Evolutionary conservation across 306 rosid genomes (phyloP), one percentile per base, ranked within the genome.

Genomic region (Castanopsis chinensis): DNA sequence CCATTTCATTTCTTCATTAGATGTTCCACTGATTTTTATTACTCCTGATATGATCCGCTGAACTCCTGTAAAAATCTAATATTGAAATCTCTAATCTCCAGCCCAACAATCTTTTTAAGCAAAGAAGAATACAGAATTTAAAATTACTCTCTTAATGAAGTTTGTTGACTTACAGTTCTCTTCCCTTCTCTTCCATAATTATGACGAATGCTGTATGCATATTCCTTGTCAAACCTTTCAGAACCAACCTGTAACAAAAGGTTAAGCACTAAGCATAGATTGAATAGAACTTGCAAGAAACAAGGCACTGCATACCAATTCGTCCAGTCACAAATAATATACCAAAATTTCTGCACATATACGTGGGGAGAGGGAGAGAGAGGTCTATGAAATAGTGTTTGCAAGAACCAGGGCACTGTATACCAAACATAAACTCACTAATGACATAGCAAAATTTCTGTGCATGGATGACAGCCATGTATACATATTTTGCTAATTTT

Each of bases 191-290:
- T 85, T 79, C 98, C 98, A 79, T 93, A 95, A 78, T 89, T 95
- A 90, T 93, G 99, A 72, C 96, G 94, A 73, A 93, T 85, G 87
- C 80, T 54, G 81, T 95, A 95, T 20, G 97, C 87, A 81, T 91
- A 95, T 80, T 95, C 94, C 88, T 93, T 93, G 85, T 93, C 98
- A 79, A 95, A 93, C 92, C 90, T 95, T 84, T 93, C 99, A 58
- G 88, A 87, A 64, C 98, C 98, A 89, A 92, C 89, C 99, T 93
- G 79, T 67, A 75, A 82, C 15, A 64, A 15, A 71, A 86, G 74
- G 85, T 60, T 69, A 49, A 78, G 71, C 77, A 83, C 33, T 33
- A 59, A 63, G 69, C 28, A 73, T 78, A 77, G 53, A 28, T 43
- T 74, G 71, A 78, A 27, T 25, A 63, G 28, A 45, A 82, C 74